Percentiles rank a stretch among this genome's conserved stretches.
These are phyloP conservation scores for Ascochyta fabae DNA, from an alignment of 2,329 filamentous ascomycete genomes.

Conservation along the genomic window DNA sequence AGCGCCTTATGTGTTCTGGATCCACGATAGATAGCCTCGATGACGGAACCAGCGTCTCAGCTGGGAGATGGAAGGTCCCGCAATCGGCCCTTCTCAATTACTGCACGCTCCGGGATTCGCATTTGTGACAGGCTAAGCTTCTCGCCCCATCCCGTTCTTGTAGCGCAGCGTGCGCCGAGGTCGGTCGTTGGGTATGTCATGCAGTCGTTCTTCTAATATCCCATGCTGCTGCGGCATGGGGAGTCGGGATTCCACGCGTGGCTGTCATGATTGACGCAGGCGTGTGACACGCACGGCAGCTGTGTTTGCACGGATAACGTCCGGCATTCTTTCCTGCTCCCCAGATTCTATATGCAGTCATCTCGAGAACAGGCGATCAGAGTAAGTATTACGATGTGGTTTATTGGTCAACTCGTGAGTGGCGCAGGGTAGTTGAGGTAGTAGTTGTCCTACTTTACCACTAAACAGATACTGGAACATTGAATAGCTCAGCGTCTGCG, in stretches of 20 bases:
- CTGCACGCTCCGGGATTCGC: background rate
- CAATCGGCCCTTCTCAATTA: slow-evolving; percentile 11
- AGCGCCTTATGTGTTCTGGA: slow-evolving; percentile 8
- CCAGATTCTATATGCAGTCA: slow-evolving; percentile 1
- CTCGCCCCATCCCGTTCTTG: slow-evolving; percentile 12
- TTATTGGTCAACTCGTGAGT: background rate
- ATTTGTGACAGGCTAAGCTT: slow-evolving; percentile 2
- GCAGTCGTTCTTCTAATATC: slow-evolving; percentile 4
- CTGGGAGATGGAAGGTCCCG: background rate
- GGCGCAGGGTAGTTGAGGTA: background rate
- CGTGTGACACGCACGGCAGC: slow-evolving; percentile 1
- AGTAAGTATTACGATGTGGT: background rate
- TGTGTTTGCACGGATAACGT: background rate
- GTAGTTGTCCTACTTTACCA: background rate
- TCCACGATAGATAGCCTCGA: background rate
- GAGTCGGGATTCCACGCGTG: slow-evolving; percentile 3
- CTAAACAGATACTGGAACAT: background rate
- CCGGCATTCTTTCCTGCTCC: background rate
- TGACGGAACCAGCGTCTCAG: slow-evolving; percentile 1
- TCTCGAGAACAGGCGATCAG: background rate
- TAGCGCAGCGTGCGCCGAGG: background rate
- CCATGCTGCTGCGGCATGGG: background rate
- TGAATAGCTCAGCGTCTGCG: background rate
- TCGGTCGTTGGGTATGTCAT: slow-evolving; percentile 8
- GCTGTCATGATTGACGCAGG: background rate